These are phyloP conservation scores for Tulasnella sp. DNA, from an alignment of 768 basidiomycete genomes.

Conservation along the genomic window DNA sequence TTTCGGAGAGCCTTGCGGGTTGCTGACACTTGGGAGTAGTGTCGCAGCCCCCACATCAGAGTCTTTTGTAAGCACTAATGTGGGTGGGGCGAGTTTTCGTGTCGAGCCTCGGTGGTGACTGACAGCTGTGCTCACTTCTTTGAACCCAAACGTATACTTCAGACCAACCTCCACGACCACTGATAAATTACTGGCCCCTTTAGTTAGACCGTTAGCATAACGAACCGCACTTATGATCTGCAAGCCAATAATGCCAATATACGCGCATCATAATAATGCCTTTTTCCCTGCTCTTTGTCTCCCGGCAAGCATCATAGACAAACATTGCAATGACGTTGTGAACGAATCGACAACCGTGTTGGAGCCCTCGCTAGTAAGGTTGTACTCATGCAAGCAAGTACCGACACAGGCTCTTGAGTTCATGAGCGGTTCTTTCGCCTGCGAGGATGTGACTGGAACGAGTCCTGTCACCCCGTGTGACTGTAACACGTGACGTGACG, in stretches of 20 bases:
- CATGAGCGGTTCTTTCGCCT: not conserved
- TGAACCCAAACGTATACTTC: not conserved
- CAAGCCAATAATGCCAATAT: not conserved
- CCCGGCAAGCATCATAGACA: not conserved
- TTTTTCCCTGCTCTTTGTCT: not conserved
- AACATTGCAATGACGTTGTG: not conserved
- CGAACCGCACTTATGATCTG: not conserved
- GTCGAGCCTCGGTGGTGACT: not conserved
- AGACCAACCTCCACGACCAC: not conserved
- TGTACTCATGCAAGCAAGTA: not conserved
- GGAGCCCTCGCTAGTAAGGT: not conserved
- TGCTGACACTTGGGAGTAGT: not conserved
- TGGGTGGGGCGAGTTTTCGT: not conserved
- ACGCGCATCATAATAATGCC: too few relatives aligned
- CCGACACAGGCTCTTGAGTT: not conserved
- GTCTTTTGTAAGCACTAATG: not conserved
- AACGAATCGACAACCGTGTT: not conserved
- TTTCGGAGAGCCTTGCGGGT: not conserved
- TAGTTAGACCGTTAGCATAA: not conserved
- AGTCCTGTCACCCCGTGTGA: not conserved
- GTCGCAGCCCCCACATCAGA: not conserved
- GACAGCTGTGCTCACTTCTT: not conserved
- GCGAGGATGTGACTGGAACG: not conserved
- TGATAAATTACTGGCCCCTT: not conserved
- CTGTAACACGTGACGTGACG: not conserved